Evolutionary conservation across 1,139 yeast genomes (phyloP).

Genomic region (Torulaspora globosa): DNA sequence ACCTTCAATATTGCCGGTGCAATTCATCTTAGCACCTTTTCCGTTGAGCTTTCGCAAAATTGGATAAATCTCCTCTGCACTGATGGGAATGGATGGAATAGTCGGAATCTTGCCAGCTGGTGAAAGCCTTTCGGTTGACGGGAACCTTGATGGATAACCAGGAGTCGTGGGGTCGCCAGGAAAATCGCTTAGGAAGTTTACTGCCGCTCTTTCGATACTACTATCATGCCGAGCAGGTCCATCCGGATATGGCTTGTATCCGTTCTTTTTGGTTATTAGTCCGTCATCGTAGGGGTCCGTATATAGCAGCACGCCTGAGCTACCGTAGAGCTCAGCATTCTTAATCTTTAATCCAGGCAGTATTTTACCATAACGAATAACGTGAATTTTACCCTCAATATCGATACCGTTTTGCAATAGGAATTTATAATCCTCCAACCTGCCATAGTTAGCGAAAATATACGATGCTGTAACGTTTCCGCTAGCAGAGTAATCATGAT

Average conservation of each 20-base stretch:
- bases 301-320: constrained; percentile 54
- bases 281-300: constrained; percentile 49
- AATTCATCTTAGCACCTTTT: constrained; percentile 35
- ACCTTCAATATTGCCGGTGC: constrained; percentile 39
- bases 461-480: constrained; percentile 54
- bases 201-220: constrained; percentile 53
- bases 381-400: constrained; percentile 48
- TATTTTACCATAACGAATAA: constrained; percentile 55
- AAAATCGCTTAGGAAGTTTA: constrained; percentile 51
- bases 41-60: constrained; percentile 37
- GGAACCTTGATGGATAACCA: constrained; percentile 42
- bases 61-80: constrained; percentile 40
- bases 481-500: constrained; percentile 56
- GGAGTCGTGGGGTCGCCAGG: constrained; percentile 79
- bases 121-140: constrained; percentile 37
- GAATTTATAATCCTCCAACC: constrained; percentile 49
- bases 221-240: constrained; percentile 47
- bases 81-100: constrained; percentile 44
- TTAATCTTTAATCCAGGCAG: constrained; percentile 48
- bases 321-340: constrained; percentile 53
- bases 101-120: constrained; percentile 46
- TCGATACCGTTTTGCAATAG: constrained; percentile 42
- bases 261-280: constrained; percentile 40
- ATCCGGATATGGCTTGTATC: constrained; percentile 42
- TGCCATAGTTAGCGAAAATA: constrained; percentile 65